Evolutionary conservation across 2,329 filamentous ascomycete species (phyloP).

Genomic region (Neophaeococcomyces aloes): DNA sequence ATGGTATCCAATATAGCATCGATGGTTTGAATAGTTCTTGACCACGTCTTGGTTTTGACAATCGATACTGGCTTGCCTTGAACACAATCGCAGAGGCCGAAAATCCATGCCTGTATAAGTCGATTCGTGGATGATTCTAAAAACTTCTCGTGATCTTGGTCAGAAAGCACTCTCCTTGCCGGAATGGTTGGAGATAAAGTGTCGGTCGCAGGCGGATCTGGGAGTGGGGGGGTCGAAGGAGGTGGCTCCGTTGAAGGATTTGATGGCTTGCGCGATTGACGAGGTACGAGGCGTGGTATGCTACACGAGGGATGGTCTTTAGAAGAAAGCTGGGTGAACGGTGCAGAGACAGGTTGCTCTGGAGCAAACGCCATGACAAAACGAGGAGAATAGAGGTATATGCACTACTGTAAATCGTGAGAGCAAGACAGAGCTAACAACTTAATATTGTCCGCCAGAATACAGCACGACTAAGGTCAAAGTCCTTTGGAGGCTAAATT

Average conservation of each 20-base stretch:
- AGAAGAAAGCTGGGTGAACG: not conserved
- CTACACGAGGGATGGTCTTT: not conserved
- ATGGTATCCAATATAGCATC: conserved; percentile 60
- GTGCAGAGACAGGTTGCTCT: not conserved
- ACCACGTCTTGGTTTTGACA: conserved; percentile 49
- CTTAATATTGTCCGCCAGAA: too few relatives aligned
- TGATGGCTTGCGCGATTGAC: conserved; percentile 26
- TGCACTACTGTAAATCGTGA: too few relatives aligned
- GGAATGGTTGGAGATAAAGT: conserved; percentile 56
- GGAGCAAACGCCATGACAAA: too few relatives aligned
- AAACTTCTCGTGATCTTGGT: conserved; percentile 70
- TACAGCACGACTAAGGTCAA: too few relatives aligned
- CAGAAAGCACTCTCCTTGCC: conserved; percentile 68
- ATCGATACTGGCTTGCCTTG: conserved; percentile 56
- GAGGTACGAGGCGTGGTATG: conserved; percentile 21
- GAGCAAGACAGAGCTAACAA: too few relatives aligned
- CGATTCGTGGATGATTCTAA: conserved; percentile 63
- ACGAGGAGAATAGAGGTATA: too few relatives aligned
- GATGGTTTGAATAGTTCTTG: conserved; percentile 52
- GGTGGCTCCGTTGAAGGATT: conserved; percentile 41
- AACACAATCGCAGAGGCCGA: conserved; percentile 73
- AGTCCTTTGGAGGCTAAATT: too few relatives aligned
- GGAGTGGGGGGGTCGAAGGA: conserved; percentile 65
- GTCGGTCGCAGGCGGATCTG: conserved; percentile 53
- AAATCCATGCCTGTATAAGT: conserved; percentile 74